phyloP scores from a whole-genome alignment of 139 green algal genomes.

The Chlorella vulgaris region DNA sequence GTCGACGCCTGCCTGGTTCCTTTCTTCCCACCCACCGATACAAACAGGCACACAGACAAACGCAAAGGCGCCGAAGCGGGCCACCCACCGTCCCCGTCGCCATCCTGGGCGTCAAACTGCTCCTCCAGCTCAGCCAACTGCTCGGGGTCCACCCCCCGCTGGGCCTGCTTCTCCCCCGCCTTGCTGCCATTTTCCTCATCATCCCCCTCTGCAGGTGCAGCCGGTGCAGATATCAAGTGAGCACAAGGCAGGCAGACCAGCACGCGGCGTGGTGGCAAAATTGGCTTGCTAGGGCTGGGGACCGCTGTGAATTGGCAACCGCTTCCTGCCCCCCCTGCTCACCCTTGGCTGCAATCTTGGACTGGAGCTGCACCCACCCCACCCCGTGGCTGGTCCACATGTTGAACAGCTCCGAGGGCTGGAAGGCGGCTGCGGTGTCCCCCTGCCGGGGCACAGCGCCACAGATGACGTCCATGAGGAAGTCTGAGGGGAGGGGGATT shows the following conservation, averaged over 20 bases:
- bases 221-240: not conserved
- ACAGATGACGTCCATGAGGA: constrained; percentile 65
- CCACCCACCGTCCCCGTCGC: constrained; percentile 31
- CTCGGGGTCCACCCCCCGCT: constrained; percentile 44
- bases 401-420: constrained; percentile 48
- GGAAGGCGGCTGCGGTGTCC: constrained; percentile 35
- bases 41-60: too few species aligned
- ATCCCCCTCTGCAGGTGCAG: not conserved
- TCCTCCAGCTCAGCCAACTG: constrained; percentile 50
- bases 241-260: not conserved
- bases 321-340: too few species aligned
- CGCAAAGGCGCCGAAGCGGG: not conserved
- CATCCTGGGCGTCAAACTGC: constrained; percentile 47
- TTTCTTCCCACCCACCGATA: too few species aligned
- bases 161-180: not conserved
- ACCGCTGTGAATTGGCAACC: too few species aligned
- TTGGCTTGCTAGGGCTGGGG: too few species aligned
- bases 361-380: constrained; percentile 33
- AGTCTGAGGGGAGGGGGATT: too few species aligned
- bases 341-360: constrained; percentile 14
- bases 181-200: too few species aligned
- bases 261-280: too few species aligned
- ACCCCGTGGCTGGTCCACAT: constrained; percentile 47
- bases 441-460: constrained; percentile 44
- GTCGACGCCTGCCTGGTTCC: too few species aligned